Evolutionary conservation across 1,284 basidiomycete genomes (phyloP), one percentile per base, ranked within the genome.

Genomic region (Phlebopus sp.): DNA sequence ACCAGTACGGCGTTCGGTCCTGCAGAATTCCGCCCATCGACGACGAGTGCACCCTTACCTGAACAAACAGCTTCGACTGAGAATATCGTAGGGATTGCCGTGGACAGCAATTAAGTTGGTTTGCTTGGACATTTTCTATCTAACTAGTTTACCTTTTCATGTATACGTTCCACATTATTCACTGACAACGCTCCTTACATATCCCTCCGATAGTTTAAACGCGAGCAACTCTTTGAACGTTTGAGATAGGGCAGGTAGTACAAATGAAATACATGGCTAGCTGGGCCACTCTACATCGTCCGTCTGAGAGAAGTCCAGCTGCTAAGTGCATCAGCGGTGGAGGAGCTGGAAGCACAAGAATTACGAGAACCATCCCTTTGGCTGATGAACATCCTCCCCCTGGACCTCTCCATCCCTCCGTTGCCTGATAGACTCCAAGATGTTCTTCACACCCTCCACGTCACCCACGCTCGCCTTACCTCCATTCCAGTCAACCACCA

Each of bases 401-500:
- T 69, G 73, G 3, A 64, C 52, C 53, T 86, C 82, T 0, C 82
- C 82, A 51, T 88, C 86, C 45, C 85, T 68, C 51, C 71, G 76
- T 66, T 78, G 78, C 56, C 84, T 69, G 46, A 89, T 53, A 37
- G 67, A 70, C 55, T 88, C 85, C 59, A 89, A 57, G 13, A 90
- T 82, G 2, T 60, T 59, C 43, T 75, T 77, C 14, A 88, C 86
- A 15, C 81, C 81, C 6, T 85, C 81, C n/a, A 82, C 68, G 47
- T 84, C 77, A 0, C 86, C 86, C 0, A 88, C 66, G 21, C 75
- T 75, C 10, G 79, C 84, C 37, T 72, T 72, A 0, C 86, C 86
- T n/a, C 70, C 75, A n/a, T 71, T 64, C 86, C 87, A 90, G 55
- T 90, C 81, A 2, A 90, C 87, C 1, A 90, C 84, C 40, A 90